Evolutionary conservation across 768 basidiomycete genomes (phyloP), one percentile per base, ranked within the genome.

Genomic region (Phanerochaete carnosa): DNA sequence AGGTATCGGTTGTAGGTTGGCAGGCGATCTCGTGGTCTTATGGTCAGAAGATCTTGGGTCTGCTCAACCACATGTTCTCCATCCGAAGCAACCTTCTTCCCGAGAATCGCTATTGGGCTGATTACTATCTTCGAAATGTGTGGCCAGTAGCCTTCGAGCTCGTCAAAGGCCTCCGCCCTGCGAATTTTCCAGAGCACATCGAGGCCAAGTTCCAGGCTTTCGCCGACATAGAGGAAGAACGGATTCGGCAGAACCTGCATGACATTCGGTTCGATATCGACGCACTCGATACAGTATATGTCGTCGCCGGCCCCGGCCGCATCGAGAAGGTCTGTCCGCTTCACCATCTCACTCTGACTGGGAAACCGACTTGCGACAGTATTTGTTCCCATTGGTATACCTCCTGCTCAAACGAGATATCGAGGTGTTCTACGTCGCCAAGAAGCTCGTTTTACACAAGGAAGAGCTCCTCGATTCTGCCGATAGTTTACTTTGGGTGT

Each of bases 361-460:
- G 6, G 11, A 43, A 19, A 19, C 39, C 19, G 19, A 43, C 4
- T 19, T 11, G 4, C 19, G 5, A 19, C 46, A 78, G 76, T 72
- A 71, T 55, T 45, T 76, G 9, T 66, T 76, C 2, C 75, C 76
- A 0, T 62, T 77, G n/a, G 57, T 77, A 1, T 73, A 72, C 55
- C 68, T 79, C 0, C 64, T 77, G 0, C 61, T 76, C 25, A 65
- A 69, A 45, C 68, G 73, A 30, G 73, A 77, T 64, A 64, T 75
- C 29, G 66, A 72, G 43, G 71, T 75, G 26, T 64, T 78, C 35
- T 66, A 68, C 23, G 57, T 73, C 5, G 69, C 68, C 6, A 62
- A 64, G 25, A 70, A 43, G 12, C 64, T 64, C 2, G 57, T 73
- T 2, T 43, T 76, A 0, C 64, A 74, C n/a, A 62, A 62, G 46